A percentile compares a stretch with the other conserved stretches of the same genome.
These are phyloP conservation scores for Dimocarpus longan DNA, from an alignment of 345 rosid species.

Conservation along the genomic window DNA sequence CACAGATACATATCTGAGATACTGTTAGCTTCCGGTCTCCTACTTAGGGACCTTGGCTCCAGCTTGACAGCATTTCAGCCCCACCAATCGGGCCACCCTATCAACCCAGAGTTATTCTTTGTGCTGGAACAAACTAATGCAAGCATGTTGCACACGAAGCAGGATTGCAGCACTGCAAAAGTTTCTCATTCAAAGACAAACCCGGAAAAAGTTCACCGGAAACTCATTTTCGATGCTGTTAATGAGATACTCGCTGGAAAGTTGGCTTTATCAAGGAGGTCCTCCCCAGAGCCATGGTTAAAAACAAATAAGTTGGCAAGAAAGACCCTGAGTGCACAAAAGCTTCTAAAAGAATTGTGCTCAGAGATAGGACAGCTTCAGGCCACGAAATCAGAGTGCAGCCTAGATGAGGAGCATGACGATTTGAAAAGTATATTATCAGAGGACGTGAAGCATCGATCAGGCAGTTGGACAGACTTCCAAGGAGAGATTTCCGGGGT, in stretches of 20 bases:
- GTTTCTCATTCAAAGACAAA: constrained; percentile 36
- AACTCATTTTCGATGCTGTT: constrained; percentile 81
- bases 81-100: constrained; percentile 84
- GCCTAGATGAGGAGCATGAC: constrained; percentile 61
- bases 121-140: constrained; percentile 92
- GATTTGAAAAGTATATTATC: constrained; percentile 53
- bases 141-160: constrained; percentile 46
- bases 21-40: constrained; percentile 87
- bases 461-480: constrained; percentile 71
- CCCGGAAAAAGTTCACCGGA: constrained; percentile 63
- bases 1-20: constrained; percentile 95
- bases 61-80: constrained; percentile 68
- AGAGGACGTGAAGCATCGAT: constrained; percentile 66
- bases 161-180: constrained; percentile 44
- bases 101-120: constrained; percentile 83
- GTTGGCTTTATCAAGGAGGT: constrained; percentile 48
- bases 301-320: constrained; percentile 50
- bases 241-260: constrained; percentile 78
- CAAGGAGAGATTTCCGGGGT: constrained; percentile 52
- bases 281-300: constrained; percentile 53
- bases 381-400: constrained; percentile 43
- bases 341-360: constrained; percentile 77
- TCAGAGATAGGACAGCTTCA: constrained; percentile 61
- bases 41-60: constrained; percentile 77
- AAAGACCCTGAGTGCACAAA: constrained; percentile 71